Base-by-base conservation (phyloP, 495 filamentous ascomycete genomes). In the Talaromyces adpressus region DNA sequence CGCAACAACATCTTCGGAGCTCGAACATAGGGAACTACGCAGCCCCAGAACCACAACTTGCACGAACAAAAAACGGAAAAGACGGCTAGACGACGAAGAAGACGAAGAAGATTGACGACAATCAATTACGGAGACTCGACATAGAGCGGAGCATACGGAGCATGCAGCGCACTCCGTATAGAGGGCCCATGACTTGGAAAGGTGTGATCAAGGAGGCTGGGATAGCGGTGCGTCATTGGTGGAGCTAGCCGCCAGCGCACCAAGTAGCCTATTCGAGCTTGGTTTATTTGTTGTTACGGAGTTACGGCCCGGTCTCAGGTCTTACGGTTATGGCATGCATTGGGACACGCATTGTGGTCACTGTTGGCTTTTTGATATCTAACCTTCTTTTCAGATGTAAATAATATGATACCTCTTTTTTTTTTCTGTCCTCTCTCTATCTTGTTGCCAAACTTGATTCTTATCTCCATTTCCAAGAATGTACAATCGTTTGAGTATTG, bases 151-250 rank as follows among this genome's bases (percentile, higher is more conserved):
- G 27, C 27, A 29, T 29, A 29, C 27, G 41, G 41, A 47, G 41
- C 45, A 14, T 16, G n/a, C 36, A 9, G 36, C 45, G 16, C 45
- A 18, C 6, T 49, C 18, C 45, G 45, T 49, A 49, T 20, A 6
- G 41, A 47, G 41, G 29, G 18, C 12, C 12, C 36, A 41, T 41
- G 36, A 41, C n/a, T 41, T 41, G 36, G 18, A 22, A 56, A 16
- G 12, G 8, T 56, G 22, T 56, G 52, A 56, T 56, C 18, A 29
- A 56, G 52, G 52, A 56, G 52, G 52, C 52, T 56, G 52, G 52
- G 27, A 56, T 29, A 56, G 52, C 14, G 20, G 29, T 22, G 20
- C 20, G 27, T 16, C 22, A 56, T 56, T 56, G 52, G 52, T 29
- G 22, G 52, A 56, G 27, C 52, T 56, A 56, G 52, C 52, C 52